Evolutionary conservation across 768 basidiomycete genomes (phyloP).

Genomic region (Leccinum uliginosum): DNA sequence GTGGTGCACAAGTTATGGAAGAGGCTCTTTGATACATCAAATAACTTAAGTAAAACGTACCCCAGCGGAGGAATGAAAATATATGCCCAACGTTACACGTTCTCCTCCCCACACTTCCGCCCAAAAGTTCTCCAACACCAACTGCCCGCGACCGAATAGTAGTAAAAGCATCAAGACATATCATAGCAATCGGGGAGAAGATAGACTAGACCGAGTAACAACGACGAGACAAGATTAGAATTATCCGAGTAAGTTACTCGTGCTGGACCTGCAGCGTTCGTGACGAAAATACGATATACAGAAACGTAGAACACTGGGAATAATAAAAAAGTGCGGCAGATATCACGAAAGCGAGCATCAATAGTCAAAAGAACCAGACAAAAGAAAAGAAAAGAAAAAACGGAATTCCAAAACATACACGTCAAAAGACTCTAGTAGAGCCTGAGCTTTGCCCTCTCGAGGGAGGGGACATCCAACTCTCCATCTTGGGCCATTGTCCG

Average conservation of each 20-base stretch:
- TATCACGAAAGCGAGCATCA: conserved; percentile 10
- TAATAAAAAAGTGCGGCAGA: conserved; percentile 5
- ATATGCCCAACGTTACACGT: background rate
- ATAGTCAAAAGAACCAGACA: background rate
- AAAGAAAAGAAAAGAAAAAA: background rate
- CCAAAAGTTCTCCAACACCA: background rate
- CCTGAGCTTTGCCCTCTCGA: conserved; percentile 30
- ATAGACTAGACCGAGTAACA: conserved; percentile 13
- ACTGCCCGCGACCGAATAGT: background rate
- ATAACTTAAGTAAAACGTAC: background rate
- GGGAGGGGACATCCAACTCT: conserved; percentile 29
- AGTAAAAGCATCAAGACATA: conserved; percentile 7
- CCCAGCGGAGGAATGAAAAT: background rate
- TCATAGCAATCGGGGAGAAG: conserved; percentile 7
- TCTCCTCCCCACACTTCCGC: background rate
- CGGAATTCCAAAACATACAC: background rate
- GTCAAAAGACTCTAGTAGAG: conserved; percentile 30
- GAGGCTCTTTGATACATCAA: background rate
- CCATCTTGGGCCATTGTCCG: conserved; percentile 34
- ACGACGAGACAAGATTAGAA: conserved; percentile 23
- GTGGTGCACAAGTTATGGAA: conserved; percentile 3
- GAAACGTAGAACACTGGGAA: conserved; percentile 10
- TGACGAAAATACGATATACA: conserved; percentile 25
- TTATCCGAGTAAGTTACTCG: conserved; percentile 32
- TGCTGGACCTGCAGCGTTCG: conserved; percentile 25